These are phyloP conservation scores for Melaleuca quinquenervia DNA, from an alignment of 345 rosid species.

Conservation along the genomic window DNA sequence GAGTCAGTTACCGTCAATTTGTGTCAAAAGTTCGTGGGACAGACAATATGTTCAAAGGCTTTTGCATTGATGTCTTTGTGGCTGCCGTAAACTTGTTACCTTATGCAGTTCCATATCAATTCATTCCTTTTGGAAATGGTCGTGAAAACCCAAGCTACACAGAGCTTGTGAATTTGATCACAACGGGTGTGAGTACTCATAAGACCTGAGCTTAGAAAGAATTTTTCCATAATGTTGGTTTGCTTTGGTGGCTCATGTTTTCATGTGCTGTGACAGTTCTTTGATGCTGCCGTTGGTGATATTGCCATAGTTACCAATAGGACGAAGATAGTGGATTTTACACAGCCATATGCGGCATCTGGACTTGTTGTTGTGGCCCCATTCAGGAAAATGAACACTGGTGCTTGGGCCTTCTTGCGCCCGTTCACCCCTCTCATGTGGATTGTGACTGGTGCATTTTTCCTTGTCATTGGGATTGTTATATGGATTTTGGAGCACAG, in stretches of 20 bases:
- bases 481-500: conserved; percentile 96
- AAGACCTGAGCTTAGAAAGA: neutral
- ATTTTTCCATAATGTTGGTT: neutral
- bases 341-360: conserved; percentile 86
- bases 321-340: conserved; percentile 77
- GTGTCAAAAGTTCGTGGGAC: conserved; percentile 59
- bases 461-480: conserved; percentile 64
- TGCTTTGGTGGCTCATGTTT: neutral
- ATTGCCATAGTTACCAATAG: conserved; percentile 79
- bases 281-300: conserved; percentile 92
- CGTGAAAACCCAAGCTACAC: conserved; percentile 67
- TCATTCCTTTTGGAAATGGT: conserved; percentile 71
- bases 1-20: conserved; percentile 66
- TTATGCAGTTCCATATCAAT: conserved; percentile 67
- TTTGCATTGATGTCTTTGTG: conserved; percentile 81
- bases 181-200: conserved; percentile 67
- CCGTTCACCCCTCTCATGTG: conserved; percentile 71
- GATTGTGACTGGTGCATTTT: conserved; percentile 59
- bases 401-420: conserved; percentile 90
- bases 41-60: conserved; percentile 51
- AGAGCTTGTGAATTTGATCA: conserved; percentile 54
- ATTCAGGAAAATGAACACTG: conserved; percentile 57
- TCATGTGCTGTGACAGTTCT: conserved; percentile 23
- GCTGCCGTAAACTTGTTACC: conserved; percentile 79
- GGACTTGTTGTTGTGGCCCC: conserved; percentile 90